Evolutionary conservation across 176 grass and related monocot genomes (phyloP).

Genomic region (Secale cereale): DNA sequence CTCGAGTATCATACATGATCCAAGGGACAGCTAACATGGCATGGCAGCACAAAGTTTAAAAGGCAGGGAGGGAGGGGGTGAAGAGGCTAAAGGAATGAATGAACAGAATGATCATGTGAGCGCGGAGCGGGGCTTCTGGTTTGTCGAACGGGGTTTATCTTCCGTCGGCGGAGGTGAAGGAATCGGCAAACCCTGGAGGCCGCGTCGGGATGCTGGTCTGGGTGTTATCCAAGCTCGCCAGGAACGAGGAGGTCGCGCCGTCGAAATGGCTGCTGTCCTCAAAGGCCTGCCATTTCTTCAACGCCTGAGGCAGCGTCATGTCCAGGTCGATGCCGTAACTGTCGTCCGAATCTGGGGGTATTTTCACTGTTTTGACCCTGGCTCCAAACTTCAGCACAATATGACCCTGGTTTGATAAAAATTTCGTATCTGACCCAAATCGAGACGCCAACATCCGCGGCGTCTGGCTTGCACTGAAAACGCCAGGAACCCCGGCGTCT

Average conservation of each 20-base stretch:
- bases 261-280: constrained; percentile 75
- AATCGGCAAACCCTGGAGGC: constrained; percentile 81
- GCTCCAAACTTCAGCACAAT: too few species aligned
- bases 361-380: too few species aligned
- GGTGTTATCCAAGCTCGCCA: constrained; percentile 77
- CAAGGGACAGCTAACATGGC: background rate
- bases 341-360: constrained; percentile 78
- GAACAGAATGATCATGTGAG: constrained; percentile 34
- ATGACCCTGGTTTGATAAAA: too few species aligned
- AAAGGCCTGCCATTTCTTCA: constrained; percentile 97
- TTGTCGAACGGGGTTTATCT: constrained; percentile 22
- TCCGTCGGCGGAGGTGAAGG: constrained; percentile 77
- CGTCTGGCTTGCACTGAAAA: too few species aligned
- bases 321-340: constrained; percentile 91
- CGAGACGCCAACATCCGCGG: too few species aligned
- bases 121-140: background rate
- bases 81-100: constrained; percentile 43
- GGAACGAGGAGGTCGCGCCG: constrained; percentile 61
- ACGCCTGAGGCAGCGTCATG: constrained; percentile 84
- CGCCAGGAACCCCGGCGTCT: too few species aligned
- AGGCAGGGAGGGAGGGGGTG: background rate
- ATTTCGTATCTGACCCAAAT: too few species aligned
- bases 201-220: constrained; percentile 86
- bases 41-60: constrained; percentile 13
- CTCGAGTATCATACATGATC: constrained; percentile 32